Conservation (phyloP, 192 early-diverging fungal genomes). For the Coemansia sp. region DNA sequence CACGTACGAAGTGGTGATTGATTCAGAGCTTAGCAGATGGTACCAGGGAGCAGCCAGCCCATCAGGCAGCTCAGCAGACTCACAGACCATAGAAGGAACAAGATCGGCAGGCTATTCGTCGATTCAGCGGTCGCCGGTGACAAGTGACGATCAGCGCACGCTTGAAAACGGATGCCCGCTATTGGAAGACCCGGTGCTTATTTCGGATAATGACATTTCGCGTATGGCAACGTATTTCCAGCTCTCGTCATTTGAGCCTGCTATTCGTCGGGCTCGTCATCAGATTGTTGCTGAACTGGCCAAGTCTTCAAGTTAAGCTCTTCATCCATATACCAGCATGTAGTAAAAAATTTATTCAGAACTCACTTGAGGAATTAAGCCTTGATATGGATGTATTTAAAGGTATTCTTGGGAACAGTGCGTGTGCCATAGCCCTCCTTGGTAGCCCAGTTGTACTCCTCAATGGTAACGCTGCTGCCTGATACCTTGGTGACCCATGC, state of each 20-base stretch:
- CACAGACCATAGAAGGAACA: constrained; percentile 13
- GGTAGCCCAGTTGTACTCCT: constrained; percentile 39
- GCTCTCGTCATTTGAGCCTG: constrained; percentile 50
- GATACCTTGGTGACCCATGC: constrained; percentile 49
- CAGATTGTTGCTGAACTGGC: constrained; percentile 50
- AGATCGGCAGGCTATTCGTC: constrained; percentile 4
- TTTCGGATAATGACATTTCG: constrained; percentile 36
- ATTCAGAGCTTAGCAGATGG: constrained; percentile 35
- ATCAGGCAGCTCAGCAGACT: constrained; percentile 10
- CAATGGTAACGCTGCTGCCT: constrained; percentile 35
- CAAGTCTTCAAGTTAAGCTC: constrained; percentile 14
- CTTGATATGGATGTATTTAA: constrained; percentile 46
- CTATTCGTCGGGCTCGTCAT: constrained; percentile 55
- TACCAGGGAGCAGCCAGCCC: constrained; percentile 15
- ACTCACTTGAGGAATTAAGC: not conserved
- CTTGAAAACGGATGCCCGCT: constrained; percentile 30
- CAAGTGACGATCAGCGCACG: constrained; percentile 20
- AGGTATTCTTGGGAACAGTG: constrained; percentile 29
- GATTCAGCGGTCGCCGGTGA: constrained; percentile 8
- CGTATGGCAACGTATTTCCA: constrained; percentile 45
- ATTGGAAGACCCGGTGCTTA: constrained; percentile 27
- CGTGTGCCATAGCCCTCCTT: constrained; percentile 25
- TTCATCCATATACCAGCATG: no score
- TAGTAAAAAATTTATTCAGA: no score
- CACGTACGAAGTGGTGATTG: constrained; percentile 32